Evolutionary conservation across 2,329 filamentous ascomycete genomes (phyloP), one percentile per base, ranked within the genome.

Genomic region (Thelonectria rubi): DNA sequence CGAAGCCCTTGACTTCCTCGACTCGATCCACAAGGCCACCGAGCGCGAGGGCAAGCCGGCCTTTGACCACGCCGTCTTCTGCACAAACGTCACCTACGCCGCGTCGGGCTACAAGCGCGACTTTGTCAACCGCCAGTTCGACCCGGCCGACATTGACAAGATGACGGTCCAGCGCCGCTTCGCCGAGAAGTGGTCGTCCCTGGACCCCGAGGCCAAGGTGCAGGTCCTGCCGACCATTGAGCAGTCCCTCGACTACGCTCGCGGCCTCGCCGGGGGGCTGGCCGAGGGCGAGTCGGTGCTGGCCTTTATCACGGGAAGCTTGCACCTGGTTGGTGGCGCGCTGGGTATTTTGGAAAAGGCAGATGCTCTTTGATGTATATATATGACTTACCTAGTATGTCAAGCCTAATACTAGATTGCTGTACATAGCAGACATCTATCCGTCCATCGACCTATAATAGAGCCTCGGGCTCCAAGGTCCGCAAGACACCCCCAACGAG

Each of bases 21-120:
- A 79, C 18, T 78, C 79, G 3, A 76, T 88, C 20, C 69, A 80
- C 61, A 70, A 72, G 2, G 74, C 78, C 4, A 73, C 75, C 20
- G 67, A 72, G 40, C 74, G 72, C 60, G 66, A 69, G 0, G 69
- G 68, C 11, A 62, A 65, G 10, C 66, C 75, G 1, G 69, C 78
- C 0, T 94, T 96, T 73, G 87, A 88, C 18, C 88, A 93, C 71
- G 91, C 87, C 52, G 82, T 96, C 52, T 97, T 97, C 79, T 95
- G 91, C 74, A 92, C 91, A 1, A 97, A 97, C 72, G 86, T 86
- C 60, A 85, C 85, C 1, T 84, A 83, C 65, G 78, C 80, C 7
- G 72, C 76, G 43, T 80, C 79, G 17, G 81, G 82, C 5, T 86
- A 84, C 65, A 86, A 86, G 72, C 72, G 75, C 71, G 84, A 88